Percentiles rank a stretch among this genome's conserved stretches.
phyloP scores from a whole-genome alignment of 768 basidiomycete species.

The Russula vinacea region DNA sequence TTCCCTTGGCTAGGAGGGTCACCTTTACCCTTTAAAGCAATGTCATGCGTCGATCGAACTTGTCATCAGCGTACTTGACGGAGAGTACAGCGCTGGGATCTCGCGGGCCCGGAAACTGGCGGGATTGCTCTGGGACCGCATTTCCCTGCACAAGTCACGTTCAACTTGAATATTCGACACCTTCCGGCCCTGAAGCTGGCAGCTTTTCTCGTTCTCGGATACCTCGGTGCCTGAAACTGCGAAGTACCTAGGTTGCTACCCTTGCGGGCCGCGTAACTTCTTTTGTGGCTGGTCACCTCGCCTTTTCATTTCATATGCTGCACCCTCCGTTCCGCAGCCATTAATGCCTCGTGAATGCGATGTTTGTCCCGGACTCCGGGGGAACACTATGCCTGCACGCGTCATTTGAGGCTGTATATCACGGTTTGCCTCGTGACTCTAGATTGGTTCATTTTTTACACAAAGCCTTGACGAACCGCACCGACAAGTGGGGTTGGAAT shows the following conservation, averaged over 20 bases:
- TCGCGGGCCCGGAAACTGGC: neutral
- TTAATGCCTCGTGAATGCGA: neutral
- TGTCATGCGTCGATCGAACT: neutral
- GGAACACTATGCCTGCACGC: neutral
- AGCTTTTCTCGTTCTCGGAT: no score
- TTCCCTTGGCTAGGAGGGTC: neutral
- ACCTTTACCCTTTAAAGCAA: neutral
- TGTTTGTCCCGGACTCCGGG: neutral
- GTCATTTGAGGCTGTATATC: neutral
- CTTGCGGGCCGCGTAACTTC: neutral
- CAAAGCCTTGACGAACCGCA: neutral
- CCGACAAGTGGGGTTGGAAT: neutral
- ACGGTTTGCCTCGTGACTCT: neutral
- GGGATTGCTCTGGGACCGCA: no score
- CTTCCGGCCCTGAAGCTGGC: neutral
- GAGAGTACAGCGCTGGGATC: neutral
- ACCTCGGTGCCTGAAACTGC: neutral
- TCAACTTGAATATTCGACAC: neutral
- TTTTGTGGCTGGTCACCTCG: neutral
- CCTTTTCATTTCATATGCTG: neutral
- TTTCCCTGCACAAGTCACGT: neutral
- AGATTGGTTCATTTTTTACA: neutral
- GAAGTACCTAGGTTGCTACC: no score
- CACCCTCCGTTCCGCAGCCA: neutral
- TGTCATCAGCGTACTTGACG: neutral